phyloP scores from a whole-genome alignment of 2,329 filamentous ascomycete species.

The Pseudomassariella vexata region DNA sequence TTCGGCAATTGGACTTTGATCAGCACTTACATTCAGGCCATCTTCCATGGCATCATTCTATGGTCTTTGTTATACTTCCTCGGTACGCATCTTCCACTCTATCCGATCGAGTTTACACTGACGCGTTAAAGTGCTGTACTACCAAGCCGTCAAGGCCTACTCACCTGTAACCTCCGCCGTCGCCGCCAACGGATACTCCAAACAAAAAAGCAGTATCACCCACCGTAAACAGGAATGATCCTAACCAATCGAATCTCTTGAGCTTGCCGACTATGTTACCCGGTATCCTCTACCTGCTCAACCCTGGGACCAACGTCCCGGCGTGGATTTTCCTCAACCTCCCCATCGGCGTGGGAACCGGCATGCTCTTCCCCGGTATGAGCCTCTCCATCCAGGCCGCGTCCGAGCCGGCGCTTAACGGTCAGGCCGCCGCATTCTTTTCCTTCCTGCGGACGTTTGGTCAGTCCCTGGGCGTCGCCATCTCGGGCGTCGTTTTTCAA shows the following conservation, averaged over 20 bases:
- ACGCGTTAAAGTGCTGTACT: conserved; percentile 33
- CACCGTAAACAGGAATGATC: conserved; percentile 55
- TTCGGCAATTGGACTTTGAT: conserved; percentile 12
- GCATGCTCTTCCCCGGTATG: conserved; percentile 61
- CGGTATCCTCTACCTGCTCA: conserved; percentile 47
- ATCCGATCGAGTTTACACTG: background rate
- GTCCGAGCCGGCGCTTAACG: conserved; percentile 34
- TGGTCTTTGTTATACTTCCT: conserved; percentile 24
- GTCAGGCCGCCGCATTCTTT: conserved; percentile 59
- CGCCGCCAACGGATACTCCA: conserved; percentile 49
- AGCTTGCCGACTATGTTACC: conserved; percentile 53
- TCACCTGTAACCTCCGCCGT: conserved; percentile 50
- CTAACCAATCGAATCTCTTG: conserved; percentile 56
- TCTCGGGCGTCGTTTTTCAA: conserved; percentile 65
- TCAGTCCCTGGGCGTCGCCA: conserved; percentile 59
- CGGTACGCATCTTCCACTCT: conserved; percentile 6
- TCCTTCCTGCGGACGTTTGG: conserved; percentile 62
- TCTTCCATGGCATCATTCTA: conserved; percentile 12
- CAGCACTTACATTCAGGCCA: conserved; percentile 10
- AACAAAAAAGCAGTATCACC: conserved; percentile 11
- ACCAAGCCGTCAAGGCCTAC: conserved; percentile 47
- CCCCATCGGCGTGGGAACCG: conserved; percentile 54
- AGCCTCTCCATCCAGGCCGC: conserved; percentile 59
- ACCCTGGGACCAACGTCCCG: conserved; percentile 39
- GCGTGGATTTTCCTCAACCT: conserved; percentile 58